Evolutionary conservation across 1,284 basidiomycete genomes (phyloP).

Genomic region (Boletellus dicymbophilus): DNA sequence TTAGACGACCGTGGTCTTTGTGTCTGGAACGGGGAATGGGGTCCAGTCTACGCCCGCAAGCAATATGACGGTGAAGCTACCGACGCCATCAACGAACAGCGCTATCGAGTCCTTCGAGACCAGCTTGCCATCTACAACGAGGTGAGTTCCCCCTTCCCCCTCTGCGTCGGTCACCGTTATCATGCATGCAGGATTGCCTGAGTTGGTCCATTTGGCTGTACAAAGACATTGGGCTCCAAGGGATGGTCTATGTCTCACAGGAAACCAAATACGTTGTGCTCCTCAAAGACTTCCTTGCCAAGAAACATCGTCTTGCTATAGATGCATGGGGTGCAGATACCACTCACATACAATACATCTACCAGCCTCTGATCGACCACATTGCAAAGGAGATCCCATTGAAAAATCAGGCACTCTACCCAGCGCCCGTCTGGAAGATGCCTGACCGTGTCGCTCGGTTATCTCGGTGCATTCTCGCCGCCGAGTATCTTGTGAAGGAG

Average conservation of each 20-base stretch:
- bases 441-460: conserved; percentile 46
- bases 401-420: conserved; percentile 49
- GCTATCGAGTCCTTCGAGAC: conserved; percentile 68
- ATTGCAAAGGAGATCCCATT: conserved; percentile 46
- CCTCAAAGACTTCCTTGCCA: conserved; percentile 61
- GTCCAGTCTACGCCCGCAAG: conserved; percentile 61
- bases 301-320: conserved; percentile 62
- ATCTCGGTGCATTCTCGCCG: conserved; percentile 59
- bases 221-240: conserved; percentile 86
- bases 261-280: conserved; percentile 72
- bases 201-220: conserved; percentile 88
- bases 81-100: conserved; percentile 65
- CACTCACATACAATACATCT: conserved; percentile 47
- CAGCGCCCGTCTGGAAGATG: conserved; percentile 52
- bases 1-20: conserved; percentile 65
- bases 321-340: conserved; percentile 69
- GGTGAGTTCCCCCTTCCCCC: conserved; percentile 29
- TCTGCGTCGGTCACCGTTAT: not conserved
- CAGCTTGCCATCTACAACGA: conserved; percentile 76
- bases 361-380: conserved; percentile 58
- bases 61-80: conserved; percentile 59
- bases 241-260: conserved; percentile 73
- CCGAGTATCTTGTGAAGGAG: conserved; percentile 62
- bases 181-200: conserved; percentile 51
- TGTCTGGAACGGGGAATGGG: conserved; percentile 81